phyloP scores from a whole-genome alignment of 495 filamentous ascomycete genomes.

The Hyaloscypha bicolor region DNA sequence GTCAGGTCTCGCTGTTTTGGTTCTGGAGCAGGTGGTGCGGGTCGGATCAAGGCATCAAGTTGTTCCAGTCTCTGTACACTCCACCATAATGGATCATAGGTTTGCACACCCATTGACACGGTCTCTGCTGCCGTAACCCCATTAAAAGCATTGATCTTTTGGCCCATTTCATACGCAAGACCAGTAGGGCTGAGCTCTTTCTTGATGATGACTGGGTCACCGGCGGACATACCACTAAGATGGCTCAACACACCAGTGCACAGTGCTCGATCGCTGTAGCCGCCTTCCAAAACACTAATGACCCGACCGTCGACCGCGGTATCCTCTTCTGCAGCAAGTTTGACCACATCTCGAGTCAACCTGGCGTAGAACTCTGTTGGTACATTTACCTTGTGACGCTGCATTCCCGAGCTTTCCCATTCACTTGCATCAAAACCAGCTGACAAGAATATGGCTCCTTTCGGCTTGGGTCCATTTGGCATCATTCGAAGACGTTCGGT shows the following conservation, averaged over 20 bases:
- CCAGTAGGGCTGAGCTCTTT: constrained; percentile 44
- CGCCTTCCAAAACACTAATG: constrained; percentile 92
- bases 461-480: constrained; percentile 58
- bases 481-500: constrained; percentile 57
- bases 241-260: constrained; percentile 88
- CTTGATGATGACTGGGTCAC: constrained; percentile 42
- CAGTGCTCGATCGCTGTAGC: constrained; percentile 90
- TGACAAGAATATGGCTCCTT: constrained; percentile 88
- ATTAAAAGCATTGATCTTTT: constrained; percentile 41
- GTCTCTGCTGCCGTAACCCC: constrained; percentile 9
- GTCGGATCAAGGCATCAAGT: constrained; percentile 58
- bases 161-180: constrained; percentile 52
- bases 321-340: constrained; percentile 78
- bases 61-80: constrained; percentile 63
- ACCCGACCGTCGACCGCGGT: constrained; percentile 78
- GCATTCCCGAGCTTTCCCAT: constrained; percentile 90
- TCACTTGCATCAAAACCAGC: constrained; percentile 97
- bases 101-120: constrained; percentile 7
- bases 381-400: constrained; percentile 90
- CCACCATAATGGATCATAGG: constrained; percentile 80
- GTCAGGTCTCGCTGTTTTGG: constrained; percentile 54
- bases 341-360: constrained; percentile 81
- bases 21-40: constrained; percentile 45
- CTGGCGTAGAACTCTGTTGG: constrained; percentile 95
- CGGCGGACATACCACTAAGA: constrained; percentile 71